Conservation (phyloP, 2,329 filamentous ascomycete species). For the Fonsecaea pugnacius region DNA sequence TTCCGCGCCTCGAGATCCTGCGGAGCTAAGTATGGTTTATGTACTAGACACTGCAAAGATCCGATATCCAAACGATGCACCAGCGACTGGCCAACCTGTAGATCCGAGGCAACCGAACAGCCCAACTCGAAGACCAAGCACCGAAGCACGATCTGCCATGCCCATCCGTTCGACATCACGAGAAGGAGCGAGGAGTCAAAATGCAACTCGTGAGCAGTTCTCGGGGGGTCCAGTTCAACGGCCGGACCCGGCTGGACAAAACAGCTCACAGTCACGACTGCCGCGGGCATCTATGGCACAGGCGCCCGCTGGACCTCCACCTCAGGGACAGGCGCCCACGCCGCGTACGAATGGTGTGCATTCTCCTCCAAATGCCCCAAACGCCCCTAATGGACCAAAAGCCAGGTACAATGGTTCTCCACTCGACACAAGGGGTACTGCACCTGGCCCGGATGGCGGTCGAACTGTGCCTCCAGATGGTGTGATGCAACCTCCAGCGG, state of each 20-base stretch:
- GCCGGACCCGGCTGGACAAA: constrained; percentile 31
- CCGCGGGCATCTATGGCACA: constrained; percentile 64
- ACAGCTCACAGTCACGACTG: constrained; percentile 58
- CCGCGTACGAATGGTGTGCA: constrained; percentile 53
- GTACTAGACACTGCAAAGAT: constrained; percentile 95
- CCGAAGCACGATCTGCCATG: constrained; percentile 49
- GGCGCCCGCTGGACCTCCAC: constrained; percentile 66
- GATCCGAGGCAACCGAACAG: constrained; percentile 47
- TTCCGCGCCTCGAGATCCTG: constrained; percentile 76
- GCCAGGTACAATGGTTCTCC: constrained; percentile 50
- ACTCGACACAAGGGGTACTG: constrained; percentile 41
- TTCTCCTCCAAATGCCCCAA: constrained; percentile 24
- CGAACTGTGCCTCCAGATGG: constrained; percentile 25
- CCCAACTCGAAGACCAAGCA: constrained; percentile 50
- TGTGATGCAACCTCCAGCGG: constrained; percentile 29
- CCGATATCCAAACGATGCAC: constrained; percentile 81
- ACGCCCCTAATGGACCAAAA: constrained; percentile 25
- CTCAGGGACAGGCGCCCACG: constrained; percentile 65
- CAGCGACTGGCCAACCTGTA: constrained; percentile 45
- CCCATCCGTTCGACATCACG: constrained; percentile 48
- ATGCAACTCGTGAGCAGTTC: constrained; percentile 39
- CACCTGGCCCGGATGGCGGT: constrained; percentile 33
- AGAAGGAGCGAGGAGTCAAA: constrained; percentile 47
- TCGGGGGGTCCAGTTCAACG: constrained; percentile 36
- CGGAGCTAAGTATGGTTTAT: constrained; percentile 86